Evolutionary conservation across 2,329 filamentous ascomycete species (phyloP), one percentile per base, ranked within the genome.

Genomic region (Diaporthe sp.): DNA sequence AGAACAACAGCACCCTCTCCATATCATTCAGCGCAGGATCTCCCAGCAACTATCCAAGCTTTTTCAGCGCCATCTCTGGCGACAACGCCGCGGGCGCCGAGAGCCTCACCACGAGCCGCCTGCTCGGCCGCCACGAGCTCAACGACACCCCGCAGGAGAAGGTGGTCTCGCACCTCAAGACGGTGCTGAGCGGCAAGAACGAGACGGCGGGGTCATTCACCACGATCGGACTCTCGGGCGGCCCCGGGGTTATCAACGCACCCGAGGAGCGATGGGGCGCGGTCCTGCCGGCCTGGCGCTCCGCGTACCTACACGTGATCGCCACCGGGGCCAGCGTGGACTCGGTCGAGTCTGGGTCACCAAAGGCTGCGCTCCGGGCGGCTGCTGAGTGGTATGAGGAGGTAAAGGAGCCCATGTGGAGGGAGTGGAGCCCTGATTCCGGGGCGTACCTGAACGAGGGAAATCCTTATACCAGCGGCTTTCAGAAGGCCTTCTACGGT

Each of bases 381-480:
- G 75, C 75, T 5, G 75, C 62, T 9, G 73, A 60, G 4, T 75
- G 73, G 73, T 60, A 44, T 4, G 60, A 76, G 42, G 67, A 77
- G 12, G 61, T 62, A 0, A 67, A 76, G 58, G 76, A 78, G 55
- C 19, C 46, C 1, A 49, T 77, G 22, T 78, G 76, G 76, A 61
- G 71, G 13, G 55, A 76, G 46, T 77, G 76, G 67, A 55, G 49
- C n/a, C 67, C 67, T 28, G n/a, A 46, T 13, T 25, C 53, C 4
- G 67, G 83, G 8, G 79, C 80, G 19, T 84, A 84, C 71, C 68
- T 82, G 46, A 84, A 83, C 57, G 83, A 84, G 76, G 81, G 78
- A 6, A 78, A 81, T 71, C 51, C 76, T 10, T 77, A 78, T 4
- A 77, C 80, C 51, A 73, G 75, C 4, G 61, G 51, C 19, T 67